These are phyloP conservation scores for Oryza glumipatula DNA, from an alignment of 176 grass and related monocot species.

Conservation along the genomic window DNA sequence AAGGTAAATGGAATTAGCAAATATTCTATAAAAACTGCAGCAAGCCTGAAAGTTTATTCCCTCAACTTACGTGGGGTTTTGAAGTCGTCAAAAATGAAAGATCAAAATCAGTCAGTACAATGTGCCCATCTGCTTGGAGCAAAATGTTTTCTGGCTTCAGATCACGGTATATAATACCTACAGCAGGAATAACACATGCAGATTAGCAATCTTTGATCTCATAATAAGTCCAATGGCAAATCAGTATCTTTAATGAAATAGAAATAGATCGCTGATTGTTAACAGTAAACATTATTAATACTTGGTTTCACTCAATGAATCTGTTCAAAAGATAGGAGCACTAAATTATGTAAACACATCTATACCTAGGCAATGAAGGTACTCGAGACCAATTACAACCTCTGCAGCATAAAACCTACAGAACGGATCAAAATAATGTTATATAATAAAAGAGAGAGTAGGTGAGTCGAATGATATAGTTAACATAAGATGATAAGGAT, in stretches of 20 bases:
- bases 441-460: slow-evolving; percentile 21
- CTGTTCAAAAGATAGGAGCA: slow-evolving; percentile 22
- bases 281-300: slow-evolving; percentile 10
- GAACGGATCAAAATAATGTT: slow-evolving; percentile 27
- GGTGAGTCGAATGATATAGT: neutral
- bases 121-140: slow-evolving; percentile 86
- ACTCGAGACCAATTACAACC: slow-evolving; percentile 84
- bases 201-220: slow-evolving; percentile 24
- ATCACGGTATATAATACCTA: slow-evolving; percentile 98
- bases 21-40: slow-evolving; percentile 14
- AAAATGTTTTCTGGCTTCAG: slow-evolving; percentile 98
- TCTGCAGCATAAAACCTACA: slow-evolving; percentile 98
- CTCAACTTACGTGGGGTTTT: slow-evolving; percentile 84
- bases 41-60: slow-evolving; percentile 2
- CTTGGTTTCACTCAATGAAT: neutral
- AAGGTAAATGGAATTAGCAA: neutral
- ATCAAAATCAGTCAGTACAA: slow-evolving; percentile 95
- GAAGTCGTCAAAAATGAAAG: slow-evolving; percentile 90
- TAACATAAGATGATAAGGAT: neutral
- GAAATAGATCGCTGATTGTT: neutral
- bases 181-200: slow-evolving; percentile 37
- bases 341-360: slow-evolving; percentile 13
- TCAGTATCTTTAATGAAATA: neutral
- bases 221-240: neutral
- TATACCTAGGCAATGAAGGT: slow-evolving; percentile 95